phyloP scores from a whole-genome alignment of 805 yeast genomes.

The Saturnispora mendoncae region DNA sequence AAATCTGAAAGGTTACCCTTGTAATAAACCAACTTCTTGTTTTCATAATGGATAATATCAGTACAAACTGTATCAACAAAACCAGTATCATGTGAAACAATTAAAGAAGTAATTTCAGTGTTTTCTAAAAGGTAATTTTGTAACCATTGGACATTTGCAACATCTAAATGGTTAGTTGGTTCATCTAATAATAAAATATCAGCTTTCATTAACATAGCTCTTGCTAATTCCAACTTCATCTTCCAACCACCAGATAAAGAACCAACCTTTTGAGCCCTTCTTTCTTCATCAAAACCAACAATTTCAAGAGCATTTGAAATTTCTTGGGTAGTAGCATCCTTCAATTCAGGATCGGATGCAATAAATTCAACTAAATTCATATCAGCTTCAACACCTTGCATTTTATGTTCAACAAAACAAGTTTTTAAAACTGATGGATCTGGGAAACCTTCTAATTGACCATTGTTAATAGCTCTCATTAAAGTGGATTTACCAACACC shows the following conservation, averaged over 20 bases:
- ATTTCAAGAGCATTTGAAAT: constrained; percentile 67
- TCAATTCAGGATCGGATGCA: constrained; percentile 78
- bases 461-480: constrained; percentile 94
- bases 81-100: constrained; percentile 97
- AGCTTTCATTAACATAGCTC: constrained; percentile 97
- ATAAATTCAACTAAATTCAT: constrained; percentile 82
- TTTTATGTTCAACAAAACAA: constrained; percentile 93
- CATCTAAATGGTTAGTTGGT: constrained; percentile 98
- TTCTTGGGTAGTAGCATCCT: constrained; percentile 52
- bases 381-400: constrained; percentile 91
- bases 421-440: constrained; percentile 77
- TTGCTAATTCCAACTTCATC: constrained; percentile 96
- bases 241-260: constrained; percentile 99
- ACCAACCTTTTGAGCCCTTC: constrained; percentile 86
- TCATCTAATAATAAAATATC: constrained; percentile 91
- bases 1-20: constrained; percentile 92
- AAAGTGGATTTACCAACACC: constrained; percentile 98
- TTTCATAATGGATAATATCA: constrained; percentile 93
- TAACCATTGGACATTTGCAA: constrained; percentile 86
- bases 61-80: constrained; percentile 94
- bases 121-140: constrained; percentile 78
- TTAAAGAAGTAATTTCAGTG: constrained; percentile 83
- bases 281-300: constrained; percentile 88
- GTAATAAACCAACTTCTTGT: constrained; percentile 88
- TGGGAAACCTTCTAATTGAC: constrained; percentile 97